Conservation (phyloP, 2,329 filamentous ascomycete species). For the Parascedosporium putredinis region DNA sequence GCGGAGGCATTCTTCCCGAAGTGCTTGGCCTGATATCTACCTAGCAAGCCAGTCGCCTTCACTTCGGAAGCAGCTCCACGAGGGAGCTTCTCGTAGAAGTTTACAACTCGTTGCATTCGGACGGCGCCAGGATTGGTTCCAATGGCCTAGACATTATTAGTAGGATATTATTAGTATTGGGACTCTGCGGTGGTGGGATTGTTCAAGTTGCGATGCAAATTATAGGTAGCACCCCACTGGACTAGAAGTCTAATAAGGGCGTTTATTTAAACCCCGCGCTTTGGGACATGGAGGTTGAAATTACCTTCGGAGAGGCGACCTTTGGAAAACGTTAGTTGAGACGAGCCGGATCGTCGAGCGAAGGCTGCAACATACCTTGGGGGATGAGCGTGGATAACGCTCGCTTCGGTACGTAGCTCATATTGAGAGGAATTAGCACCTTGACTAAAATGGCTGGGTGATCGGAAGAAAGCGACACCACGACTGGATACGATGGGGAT, state of each 20-base stretch:
- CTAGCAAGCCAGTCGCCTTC: constrained; percentile 72
- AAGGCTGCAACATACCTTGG: constrained; percentile 70
- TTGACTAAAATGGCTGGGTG: neutral
- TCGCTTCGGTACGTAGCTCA: constrained; percentile 87
- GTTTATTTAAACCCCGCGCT: too few species aligned
- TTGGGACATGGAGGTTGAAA: constrained; percentile 24
- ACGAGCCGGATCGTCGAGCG: constrained; percentile 10
- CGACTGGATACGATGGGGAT: constrained; percentile 7
- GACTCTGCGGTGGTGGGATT: too few species aligned
- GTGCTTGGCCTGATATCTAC: constrained; percentile 83
- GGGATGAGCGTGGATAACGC: constrained; percentile 97
- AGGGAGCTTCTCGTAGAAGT: constrained; percentile 97
- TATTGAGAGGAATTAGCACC: constrained; percentile 24
- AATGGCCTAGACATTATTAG: constrained; percentile 88
- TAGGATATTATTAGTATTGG: too few species aligned
- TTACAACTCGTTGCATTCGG: constrained; percentile 95
- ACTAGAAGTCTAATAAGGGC: too few species aligned
- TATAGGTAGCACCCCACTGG: too few species aligned
- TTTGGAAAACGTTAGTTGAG: constrained; percentile 24
- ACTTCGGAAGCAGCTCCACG: constrained; percentile 78
- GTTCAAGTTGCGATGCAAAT: too few species aligned
- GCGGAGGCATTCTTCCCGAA: constrained; percentile 88
- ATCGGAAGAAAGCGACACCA: neutral
- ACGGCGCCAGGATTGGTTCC: constrained; percentile 90
- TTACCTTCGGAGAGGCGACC: constrained; percentile 78